A percentile compares a stretch with the other conserved stretches of the same genome.
These are phyloP conservation scores for Yamadazyma sp. DNA, from an alignment of 805 yeast genomes.

Conservation along the genomic window DNA sequence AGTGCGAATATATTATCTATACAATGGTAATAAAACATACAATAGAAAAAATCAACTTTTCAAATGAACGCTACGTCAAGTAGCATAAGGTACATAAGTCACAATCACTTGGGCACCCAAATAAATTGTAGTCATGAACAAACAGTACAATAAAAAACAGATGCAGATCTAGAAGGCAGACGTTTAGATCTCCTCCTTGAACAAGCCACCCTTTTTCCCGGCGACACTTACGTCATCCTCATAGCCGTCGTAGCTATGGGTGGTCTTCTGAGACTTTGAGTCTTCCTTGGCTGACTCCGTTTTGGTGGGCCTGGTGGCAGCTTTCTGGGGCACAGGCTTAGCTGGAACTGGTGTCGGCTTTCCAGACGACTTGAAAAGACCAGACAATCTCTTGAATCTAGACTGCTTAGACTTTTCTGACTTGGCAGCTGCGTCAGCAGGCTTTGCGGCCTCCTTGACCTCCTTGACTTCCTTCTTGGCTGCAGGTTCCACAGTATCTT, in stretches of 20 bases:
- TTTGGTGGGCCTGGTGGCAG: conserved; percentile 1
- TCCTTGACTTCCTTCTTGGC: conserved; percentile 12
- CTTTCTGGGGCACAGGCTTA: conserved; percentile 1
- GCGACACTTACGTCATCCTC: conserved; percentile 31
- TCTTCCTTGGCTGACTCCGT: conserved; percentile 5
- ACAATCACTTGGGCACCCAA: conserved; percentile 3
- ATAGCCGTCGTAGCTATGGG: conserved; percentile 16
- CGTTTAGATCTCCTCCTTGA: conserved; percentile 42
- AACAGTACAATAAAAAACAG: conserved; percentile 1
- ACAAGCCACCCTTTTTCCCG: conserved; percentile 36
- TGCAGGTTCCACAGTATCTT: conserved; percentile 7
- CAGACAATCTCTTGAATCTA: conserved; percentile 16
- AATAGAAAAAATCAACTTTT: conserved; percentile 11
- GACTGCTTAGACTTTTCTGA: conserved; percentile 13
- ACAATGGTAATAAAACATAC: conserved; percentile 9
- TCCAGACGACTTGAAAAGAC: conserved; percentile 14
- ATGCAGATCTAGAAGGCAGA: conserved; percentile 3
- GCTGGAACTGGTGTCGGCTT: conserved; percentile 5
- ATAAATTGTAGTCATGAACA: background rate
- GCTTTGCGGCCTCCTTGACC: background rate
- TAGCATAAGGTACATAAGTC: conserved; percentile 5
- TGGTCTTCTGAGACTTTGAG: conserved; percentile 12
- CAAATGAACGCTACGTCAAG: conserved; percentile 2
- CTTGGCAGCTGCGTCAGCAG: conserved; percentile 12
- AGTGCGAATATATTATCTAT: conserved; percentile 11